Conservation (phyloP, 75 land plant genomes). For the Pseudotsuga menziesii region DNA sequence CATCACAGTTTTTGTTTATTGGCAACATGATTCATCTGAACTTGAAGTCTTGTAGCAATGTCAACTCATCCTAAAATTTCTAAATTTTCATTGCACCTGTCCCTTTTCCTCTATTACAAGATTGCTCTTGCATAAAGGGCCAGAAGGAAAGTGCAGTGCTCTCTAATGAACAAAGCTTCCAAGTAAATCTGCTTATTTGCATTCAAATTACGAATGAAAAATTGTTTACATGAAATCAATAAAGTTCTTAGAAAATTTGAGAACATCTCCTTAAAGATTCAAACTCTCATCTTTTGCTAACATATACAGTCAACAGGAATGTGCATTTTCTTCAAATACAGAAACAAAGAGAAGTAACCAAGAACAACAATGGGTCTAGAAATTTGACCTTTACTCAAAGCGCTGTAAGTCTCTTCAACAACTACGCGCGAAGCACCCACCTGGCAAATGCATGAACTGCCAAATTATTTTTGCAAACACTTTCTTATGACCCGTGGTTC, state of each 20-base stretch:
- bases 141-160: background rate
- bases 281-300: background rate
- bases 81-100: background rate
- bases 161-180: background rate
- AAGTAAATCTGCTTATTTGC: background rate
- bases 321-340: background rate
- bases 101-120: background rate
- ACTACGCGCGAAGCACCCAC: conserved; percentile 62
- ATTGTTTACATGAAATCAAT: background rate
- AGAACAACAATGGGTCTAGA: background rate
- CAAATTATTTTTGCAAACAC: background rate
- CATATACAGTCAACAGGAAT: background rate
- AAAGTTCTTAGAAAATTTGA: background rate
- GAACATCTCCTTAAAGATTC: background rate
- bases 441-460: conserved; percentile 24
- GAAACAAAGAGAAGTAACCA: background rate
- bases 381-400: conserved; percentile 8
- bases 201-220: too few species aligned
- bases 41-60: background rate
- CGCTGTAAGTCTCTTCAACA: conserved; percentile 57
- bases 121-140: too few species aligned
- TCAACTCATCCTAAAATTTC: background rate
- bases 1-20: background rate
- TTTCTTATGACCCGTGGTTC: background rate
- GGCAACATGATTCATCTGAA: background rate